phyloP scores from a whole-genome alignment of 1,284 basidiomycete species.

The Ustilago bromivora region DNA sequence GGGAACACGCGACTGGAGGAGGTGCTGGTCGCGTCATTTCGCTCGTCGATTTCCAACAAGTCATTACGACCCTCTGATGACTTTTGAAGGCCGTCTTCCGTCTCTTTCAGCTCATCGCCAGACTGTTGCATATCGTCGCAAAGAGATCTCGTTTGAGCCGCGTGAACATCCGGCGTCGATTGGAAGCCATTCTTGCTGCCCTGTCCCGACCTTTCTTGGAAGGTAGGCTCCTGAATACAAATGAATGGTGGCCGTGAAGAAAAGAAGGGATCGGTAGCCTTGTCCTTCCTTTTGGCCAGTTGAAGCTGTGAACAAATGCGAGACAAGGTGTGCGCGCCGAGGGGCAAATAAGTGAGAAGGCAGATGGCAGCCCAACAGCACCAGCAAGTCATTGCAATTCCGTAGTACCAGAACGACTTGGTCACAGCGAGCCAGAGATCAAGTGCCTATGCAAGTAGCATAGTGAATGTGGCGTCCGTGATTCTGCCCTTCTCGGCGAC shows the following conservation, averaged over 20 bases:
- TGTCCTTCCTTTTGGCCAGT: slow-evolving; percentile 1
- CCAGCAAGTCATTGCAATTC: slow-evolving; percentile 19
- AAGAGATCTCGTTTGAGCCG: neutral
- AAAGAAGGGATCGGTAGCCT: neutral
- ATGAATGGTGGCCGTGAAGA: neutral
- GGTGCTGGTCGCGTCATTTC: neutral
- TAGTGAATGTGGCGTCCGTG: neutral
- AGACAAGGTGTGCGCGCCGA: slow-evolving; percentile 33
- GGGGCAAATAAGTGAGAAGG: slow-evolving; percentile 10
- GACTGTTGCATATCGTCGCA: neutral
- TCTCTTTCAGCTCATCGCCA: neutral
- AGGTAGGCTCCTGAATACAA: neutral
- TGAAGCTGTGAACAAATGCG: slow-evolving; percentile 22
- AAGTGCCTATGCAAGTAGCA: slow-evolving; percentile 1
- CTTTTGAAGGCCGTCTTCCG: neutral
- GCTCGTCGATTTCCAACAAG: neutral
- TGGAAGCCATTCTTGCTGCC: neutral
- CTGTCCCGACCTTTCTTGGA: neutral
- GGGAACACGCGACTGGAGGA: slow-evolving; percentile 27
- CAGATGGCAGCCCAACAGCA: slow-evolving; percentile 23
- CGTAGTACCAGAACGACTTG: slow-evolving; percentile 26
- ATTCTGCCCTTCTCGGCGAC: neutral
- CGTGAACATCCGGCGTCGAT: neutral
- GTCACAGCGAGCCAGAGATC: slow-evolving; percentile 27
- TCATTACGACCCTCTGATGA: neutral